Conservation (phyloP, 2,329 filamentous ascomycete genomes). For the Calonectria henricotiae region DNA sequence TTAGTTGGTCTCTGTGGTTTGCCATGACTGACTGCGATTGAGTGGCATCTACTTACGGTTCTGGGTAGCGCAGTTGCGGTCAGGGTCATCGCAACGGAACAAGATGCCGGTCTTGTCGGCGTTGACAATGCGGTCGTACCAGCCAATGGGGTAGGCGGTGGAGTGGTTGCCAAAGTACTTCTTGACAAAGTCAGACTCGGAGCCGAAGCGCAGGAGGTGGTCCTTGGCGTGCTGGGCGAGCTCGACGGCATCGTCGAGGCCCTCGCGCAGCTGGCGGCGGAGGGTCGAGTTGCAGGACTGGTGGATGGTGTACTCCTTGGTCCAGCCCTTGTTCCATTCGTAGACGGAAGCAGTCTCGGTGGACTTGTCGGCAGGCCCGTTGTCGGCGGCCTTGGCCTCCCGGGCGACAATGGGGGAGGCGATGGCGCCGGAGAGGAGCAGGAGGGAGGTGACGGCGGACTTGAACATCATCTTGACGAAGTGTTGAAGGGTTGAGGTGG, state of each 20-base stretch:
- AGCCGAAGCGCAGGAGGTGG: slow-evolving; percentile 73
- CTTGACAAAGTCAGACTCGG: slow-evolving; percentile 72
- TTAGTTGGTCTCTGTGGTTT: slow-evolving; percentile 2
- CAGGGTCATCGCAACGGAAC: slow-evolving; percentile 80
- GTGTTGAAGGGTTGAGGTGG: slow-evolving; percentile 14
- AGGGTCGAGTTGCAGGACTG: slow-evolving; percentile 78
- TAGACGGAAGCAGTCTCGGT: slow-evolving; percentile 50
- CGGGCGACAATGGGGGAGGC: slow-evolving; percentile 54
- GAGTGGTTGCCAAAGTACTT: slow-evolving; percentile 79
- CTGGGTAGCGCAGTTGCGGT: slow-evolving; percentile 73
- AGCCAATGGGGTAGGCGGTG: slow-evolving; percentile 73
- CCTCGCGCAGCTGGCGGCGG: slow-evolving; percentile 69
- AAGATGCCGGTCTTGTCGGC: slow-evolving; percentile 72
- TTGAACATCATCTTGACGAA: slow-evolving; percentile 52
- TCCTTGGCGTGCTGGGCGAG: slow-evolving; percentile 75
- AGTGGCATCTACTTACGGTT: slow-evolving; percentile 55
- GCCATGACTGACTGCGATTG: too few relatives aligned
- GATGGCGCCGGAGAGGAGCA: slow-evolving; percentile 50
- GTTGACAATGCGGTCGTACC: slow-evolving; percentile 73
- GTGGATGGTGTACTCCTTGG: slow-evolving; percentile 69
- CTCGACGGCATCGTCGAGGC: slow-evolving; percentile 72
- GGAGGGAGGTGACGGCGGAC: slow-evolving; percentile 45
- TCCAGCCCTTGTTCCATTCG: slow-evolving; percentile 57
- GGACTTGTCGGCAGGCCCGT: slow-evolving; percentile 42
- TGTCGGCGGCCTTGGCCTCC: slow-evolving; percentile 45